Base-by-base conservation (phyloP, 495 filamentous ascomycete genomes). In the Trichoderma virens region DNA sequence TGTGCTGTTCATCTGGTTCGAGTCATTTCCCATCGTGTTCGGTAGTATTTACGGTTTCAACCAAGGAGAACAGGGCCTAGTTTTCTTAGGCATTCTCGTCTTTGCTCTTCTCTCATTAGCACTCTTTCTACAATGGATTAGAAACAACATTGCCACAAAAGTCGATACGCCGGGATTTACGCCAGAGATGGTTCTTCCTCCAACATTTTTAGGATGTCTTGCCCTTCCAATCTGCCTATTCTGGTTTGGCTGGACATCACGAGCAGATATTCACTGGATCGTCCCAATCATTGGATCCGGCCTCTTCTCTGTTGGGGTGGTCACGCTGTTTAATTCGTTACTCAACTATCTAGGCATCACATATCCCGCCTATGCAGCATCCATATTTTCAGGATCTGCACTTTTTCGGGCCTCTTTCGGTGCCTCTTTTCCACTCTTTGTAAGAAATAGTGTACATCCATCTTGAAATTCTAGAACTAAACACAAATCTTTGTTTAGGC, bases 1-100 rank as follows among this genome's bases (percentile, higher is more conserved):
- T 4, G 84, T 92, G n/a, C 71, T 92, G 1, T 92, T 93, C 69
- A 78, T 93, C 6, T 93, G 92, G 76, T 92, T 93, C 70, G 89
- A 90, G 28, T 89, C 89, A 2, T 92, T 92, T 68, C 82, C 87
- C 23, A 69, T 92, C 18, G 86, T 92, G 35, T 93, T 93, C 71
- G 68, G 78, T 16, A 78, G 82, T 16, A 83, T 89, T 34, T 89
- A 93, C 72, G 81, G 79, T 8, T 85, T 93, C 68, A 75, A 18
- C 20, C 3, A 64, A 27, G 68, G 65, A 5, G 60, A 64, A 13
- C 67, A 76, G 72, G 70, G 70, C 65, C n/a, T 79, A 66, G 74
- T 76, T 47, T 77, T 73, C 69, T 64, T 67, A 60, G 68, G 67
- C 41, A 75, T 75, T 39, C 66, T 71, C 35, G 41, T 74, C 30